Percentiles rank a stretch among this genome's conserved stretches.
Evolutionary conservation across 345 rosid genomes (phyloP).

Genomic region (Aquilaria yunnanensis): DNA sequence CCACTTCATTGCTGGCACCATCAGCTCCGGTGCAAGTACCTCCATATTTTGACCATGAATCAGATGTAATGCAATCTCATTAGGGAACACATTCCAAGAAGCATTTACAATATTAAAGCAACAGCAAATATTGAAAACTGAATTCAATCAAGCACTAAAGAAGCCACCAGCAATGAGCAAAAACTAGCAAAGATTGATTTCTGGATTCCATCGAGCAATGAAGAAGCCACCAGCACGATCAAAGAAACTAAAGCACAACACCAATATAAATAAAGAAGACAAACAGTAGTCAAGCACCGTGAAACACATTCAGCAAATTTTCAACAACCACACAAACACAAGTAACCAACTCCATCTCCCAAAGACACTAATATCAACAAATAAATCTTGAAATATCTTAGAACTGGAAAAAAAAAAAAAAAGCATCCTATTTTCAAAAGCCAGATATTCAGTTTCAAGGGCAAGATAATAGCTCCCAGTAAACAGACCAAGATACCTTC

Average conservation of each 20-base stretch:
- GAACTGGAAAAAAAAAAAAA: conserved; percentile 3
- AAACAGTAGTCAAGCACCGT: not conserved
- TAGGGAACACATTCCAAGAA: conserved; percentile 19
- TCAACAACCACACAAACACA: not conserved
- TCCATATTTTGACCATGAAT: conserved; percentile 51
- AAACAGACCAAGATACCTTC: conserved; percentile 97
- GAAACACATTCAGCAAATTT: not conserved
- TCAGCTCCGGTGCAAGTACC: conserved; percentile 39
- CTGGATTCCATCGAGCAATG: not conserved
- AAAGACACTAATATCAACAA: not conserved
- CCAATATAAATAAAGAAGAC: not conserved
- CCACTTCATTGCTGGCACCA: conserved; percentile 28
- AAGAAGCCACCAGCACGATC: not conserved
- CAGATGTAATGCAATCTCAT: conserved; percentile 52
- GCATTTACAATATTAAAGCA: not conserved
- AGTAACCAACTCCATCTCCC: not conserved
- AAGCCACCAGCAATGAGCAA: conserved; percentile 7
- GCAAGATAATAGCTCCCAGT: conserved; percentile 45
- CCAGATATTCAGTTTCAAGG: conserved; percentile 19
- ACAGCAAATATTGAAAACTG: conserved; percentile 3
- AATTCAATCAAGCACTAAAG: not conserved
- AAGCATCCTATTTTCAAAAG: not conserved
- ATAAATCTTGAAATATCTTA: not conserved
- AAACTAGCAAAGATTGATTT: not conserved
- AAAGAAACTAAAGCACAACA: not conserved